phyloP scores from a whole-genome alignment of 306 rosid species.

The Parietaria judaica region DNA sequence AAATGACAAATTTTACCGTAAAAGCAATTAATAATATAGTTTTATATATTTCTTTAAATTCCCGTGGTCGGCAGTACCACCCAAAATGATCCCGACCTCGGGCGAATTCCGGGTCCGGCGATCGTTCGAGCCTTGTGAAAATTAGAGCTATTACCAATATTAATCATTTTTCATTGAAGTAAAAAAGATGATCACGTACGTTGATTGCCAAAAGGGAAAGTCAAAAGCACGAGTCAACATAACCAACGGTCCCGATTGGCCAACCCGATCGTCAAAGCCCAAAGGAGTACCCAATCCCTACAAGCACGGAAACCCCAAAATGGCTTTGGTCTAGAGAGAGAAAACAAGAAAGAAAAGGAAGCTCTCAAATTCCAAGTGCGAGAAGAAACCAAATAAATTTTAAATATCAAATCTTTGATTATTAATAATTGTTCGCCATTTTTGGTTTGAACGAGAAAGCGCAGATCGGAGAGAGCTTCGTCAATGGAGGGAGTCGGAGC shows the following conservation, averaged over 20 bases:
- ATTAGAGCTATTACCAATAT: too few relatives aligned
- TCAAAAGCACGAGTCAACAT: too few relatives aligned
- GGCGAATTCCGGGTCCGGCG: too few relatives aligned
- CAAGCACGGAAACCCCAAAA: slow-evolving; percentile 17
- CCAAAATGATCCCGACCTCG: too few relatives aligned
- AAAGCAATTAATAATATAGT: too few relatives aligned
- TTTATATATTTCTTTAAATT: too few relatives aligned
- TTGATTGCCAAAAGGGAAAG: too few relatives aligned
- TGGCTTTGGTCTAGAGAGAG: neutral
- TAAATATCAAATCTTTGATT: neutral
- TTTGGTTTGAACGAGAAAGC: neutral
- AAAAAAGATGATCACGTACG: too few relatives aligned
- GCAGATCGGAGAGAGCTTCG: slow-evolving; percentile 34
- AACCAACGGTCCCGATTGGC: slow-evolving; percentile 31
- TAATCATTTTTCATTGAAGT: too few relatives aligned
- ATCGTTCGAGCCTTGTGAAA: too few relatives aligned
- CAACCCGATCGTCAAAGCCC: neutral
- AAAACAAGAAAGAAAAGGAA: slow-evolving; percentile 4
- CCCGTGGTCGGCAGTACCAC: too few relatives aligned
- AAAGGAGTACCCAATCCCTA: slow-evolving; percentile 12
- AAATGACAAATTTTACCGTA: too few relatives aligned
- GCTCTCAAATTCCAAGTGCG: neutral
- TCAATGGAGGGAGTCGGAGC: slow-evolving; percentile 99
- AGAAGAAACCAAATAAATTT: neutral
- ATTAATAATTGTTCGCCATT: neutral